A percentile compares a stretch with the other conserved stretches of the same genome.
phyloP scores from a whole-genome alignment of 352 stramenopile species.

The Poterioochromonas sp. region DNA sequence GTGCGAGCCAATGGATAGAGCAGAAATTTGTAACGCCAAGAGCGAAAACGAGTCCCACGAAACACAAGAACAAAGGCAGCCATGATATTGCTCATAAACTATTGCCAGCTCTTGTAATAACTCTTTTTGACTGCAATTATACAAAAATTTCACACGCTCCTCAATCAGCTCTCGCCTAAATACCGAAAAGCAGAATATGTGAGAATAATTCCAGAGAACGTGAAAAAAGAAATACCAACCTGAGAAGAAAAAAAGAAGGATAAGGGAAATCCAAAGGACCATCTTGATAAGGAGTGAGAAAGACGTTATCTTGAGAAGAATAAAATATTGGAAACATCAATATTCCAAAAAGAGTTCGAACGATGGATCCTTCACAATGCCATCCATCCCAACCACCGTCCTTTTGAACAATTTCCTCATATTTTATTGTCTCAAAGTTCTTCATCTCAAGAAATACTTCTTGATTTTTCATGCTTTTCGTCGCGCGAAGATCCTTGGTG shows the following conservation, averaged over 20 bases:
- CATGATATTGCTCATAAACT: background rate
- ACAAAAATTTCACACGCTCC: background rate
- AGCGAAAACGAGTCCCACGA: background rate
- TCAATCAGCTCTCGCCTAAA: background rate
- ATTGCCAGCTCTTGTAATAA: background rate
- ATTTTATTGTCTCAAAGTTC: too few species aligned
- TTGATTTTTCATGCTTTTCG: too few species aligned
- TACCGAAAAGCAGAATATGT: background rate
- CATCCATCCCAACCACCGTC: background rate
- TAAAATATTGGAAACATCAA: background rate
- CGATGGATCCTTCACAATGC: background rate
- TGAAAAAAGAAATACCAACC: background rate
- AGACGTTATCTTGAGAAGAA: background rate
- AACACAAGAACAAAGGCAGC: background rate
- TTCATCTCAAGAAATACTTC: too few species aligned
- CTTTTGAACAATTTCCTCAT: background rate
- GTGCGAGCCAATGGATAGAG: background rate
- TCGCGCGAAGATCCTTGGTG: too few species aligned
- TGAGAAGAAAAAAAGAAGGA: background rate
- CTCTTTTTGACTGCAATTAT: background rate
- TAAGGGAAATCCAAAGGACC: background rate
- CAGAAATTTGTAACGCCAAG: background rate
- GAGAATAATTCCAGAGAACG: too few species aligned
- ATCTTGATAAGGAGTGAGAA: constrained; percentile 10
- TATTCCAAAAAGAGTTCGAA: background rate